phyloP scores from a whole-genome alignment of 2,329 filamentous ascomycete genomes.

The Pseudocercospora eumusae region DNA sequence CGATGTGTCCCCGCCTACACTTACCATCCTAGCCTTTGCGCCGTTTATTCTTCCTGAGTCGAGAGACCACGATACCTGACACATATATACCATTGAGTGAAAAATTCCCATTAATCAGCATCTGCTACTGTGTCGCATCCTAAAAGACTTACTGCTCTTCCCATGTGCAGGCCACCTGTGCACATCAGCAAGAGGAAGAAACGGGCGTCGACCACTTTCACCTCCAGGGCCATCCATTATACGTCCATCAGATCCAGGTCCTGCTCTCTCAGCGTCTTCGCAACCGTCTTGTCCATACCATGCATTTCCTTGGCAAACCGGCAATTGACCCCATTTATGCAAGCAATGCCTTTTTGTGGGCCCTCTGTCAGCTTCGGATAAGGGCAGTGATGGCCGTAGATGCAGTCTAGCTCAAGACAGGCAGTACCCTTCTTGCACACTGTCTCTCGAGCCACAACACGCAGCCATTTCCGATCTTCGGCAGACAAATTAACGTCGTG shows the following conservation, averaged over 20 bases:
- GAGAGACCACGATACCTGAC: not conserved
- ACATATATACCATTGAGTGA: not conserved
- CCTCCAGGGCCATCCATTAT: not conserved
- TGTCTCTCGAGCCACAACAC: conserved; percentile 63
- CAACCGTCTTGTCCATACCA: conserved; percentile 58
- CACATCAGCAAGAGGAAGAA: not conserved
- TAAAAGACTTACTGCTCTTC: not conserved
- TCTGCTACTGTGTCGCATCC: not conserved
- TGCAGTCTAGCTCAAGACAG: conserved; percentile 62
- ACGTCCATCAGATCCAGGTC: conserved; percentile 20
- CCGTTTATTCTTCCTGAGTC: not conserved
- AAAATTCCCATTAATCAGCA: not conserved
- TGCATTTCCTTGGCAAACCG: conserved; percentile 61
- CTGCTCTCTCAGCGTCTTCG: conserved; percentile 47
- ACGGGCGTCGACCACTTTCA: not conserved
- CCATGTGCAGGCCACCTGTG: not conserved
- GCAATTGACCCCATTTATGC: conserved; percentile 60
- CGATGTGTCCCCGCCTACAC: no score
- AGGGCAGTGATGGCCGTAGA: conserved; percentile 65
- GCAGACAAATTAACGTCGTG: conserved; percentile 57
- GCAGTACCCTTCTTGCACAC: conserved; percentile 60
- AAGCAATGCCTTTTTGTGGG: conserved; percentile 52
- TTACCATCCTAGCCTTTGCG: not conserved
- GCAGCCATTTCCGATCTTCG: conserved; percentile 56
- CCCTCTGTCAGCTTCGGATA: conserved; percentile 46